phyloP scores from a whole-genome alignment of 2,329 filamentous ascomycete species.

The Colletotrichum simmondsii region DNA sequence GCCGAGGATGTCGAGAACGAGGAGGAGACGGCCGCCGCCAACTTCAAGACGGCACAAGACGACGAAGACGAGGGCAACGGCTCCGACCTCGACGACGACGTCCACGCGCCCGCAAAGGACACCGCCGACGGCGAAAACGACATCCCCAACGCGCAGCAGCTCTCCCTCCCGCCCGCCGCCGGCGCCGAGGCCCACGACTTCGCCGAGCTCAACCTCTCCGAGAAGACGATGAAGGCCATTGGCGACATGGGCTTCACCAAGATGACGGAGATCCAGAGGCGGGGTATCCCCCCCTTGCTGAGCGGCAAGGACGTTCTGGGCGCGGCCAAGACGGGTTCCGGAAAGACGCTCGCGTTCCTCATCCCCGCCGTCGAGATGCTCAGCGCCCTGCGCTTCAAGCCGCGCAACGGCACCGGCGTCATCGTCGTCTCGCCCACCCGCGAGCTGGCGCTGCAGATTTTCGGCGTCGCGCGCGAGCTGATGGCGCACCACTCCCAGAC shows the following conservation, averaged over 20 bases:
- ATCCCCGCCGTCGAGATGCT: slow-evolving; percentile 96
- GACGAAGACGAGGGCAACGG: slow-evolving; percentile 40
- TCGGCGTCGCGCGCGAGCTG: slow-evolving; percentile 91
- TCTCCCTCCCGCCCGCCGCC: slow-evolving; percentile 63
- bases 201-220: slow-evolving; percentile 83
- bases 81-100: slow-evolving; percentile 39
- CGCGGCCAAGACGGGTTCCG: slow-evolving; percentile 94
- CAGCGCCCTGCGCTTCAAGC: slow-evolving; percentile 90
- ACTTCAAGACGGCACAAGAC: slow-evolving; percentile 41
- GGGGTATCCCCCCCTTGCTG: slow-evolving; percentile 87
- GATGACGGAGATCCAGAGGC: slow-evolving; percentile 95
- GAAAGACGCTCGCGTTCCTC: slow-evolving; percentile 95
- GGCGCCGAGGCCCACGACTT: slow-evolving; percentile 77
- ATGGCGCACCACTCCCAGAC: slow-evolving; percentile 95
- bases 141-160: slow-evolving; percentile 50
- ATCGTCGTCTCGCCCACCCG: slow-evolving; percentile 93
- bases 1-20: slow-evolving; percentile 44
- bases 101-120: slow-evolving; percentile 32
- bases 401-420: slow-evolving; percentile 90
- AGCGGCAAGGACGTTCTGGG: slow-evolving; percentile 93
- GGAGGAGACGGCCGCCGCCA: slow-evolving; percentile 40
- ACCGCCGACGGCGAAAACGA: slow-evolving; percentile 43
- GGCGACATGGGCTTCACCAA: slow-evolving; percentile 91
- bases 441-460: slow-evolving; percentile 95
- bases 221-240: slow-evolving; percentile 90